Evolutionary conservation across 768 basidiomycete species (phyloP), one percentile per base, ranked within the genome.

Genomic region (Pisolithus orientalis): DNA sequence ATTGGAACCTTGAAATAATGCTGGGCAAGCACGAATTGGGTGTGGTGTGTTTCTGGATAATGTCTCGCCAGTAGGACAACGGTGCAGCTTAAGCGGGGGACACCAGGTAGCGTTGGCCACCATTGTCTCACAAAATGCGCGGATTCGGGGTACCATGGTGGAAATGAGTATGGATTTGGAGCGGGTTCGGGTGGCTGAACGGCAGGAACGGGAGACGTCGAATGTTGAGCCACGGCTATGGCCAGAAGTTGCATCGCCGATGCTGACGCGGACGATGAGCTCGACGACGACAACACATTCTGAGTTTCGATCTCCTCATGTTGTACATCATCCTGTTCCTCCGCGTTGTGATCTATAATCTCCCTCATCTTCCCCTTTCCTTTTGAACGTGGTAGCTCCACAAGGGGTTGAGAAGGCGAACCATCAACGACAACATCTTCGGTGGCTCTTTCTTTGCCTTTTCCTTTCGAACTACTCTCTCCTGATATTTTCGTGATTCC

Each of bases 111-210:
- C 3, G 78, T 80, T 1, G 86, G 86, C 86, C 86, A 88, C 86
- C 86, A 88, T 55, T 88, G 86, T 10, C 86, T 79, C 5, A 88
- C 85, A 54, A 87, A 88, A 66, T 87, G 85, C 0, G 84, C 85
- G 47, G 78, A 80, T 60, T 87, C 85, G 13, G 85, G 84, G 55
- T 80, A 82, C 85, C 84, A 87, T 0, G 77, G 75, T 0, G 83
- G 83, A 59, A 76, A 78, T 0, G 83, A 83, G 63, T 79, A 86
- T 1, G 85, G 85, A 53, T 85, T 85, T 0, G 72, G 70, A 17
- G 69, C 63, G 5, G 57, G 57, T 29, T 44, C 44, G 7, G 58
- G 29, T 51, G 14, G 31, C 39, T 43, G 54, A 46, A 45, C n/a
- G 53, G 37, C 28, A 47, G 37, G 16, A 52, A 29, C 44, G 21